Conservation (phyloP, 2,329 filamentous ascomycete species). For the Claviceps pusilla region DNA sequence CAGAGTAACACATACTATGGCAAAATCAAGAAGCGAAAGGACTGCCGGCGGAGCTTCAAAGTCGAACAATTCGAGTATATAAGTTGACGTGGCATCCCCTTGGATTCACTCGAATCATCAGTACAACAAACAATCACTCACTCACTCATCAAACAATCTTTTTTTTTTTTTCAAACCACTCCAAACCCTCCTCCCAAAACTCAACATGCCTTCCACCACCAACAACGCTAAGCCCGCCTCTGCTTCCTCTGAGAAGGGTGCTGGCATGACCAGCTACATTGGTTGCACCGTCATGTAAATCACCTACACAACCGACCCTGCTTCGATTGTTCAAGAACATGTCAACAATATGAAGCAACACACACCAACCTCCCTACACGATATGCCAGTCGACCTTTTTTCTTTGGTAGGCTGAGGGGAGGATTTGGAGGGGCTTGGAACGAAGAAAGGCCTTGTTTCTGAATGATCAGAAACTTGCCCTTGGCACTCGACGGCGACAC, state of each 20-base stretch:
- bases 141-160: background rate
- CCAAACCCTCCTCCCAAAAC: background rate
- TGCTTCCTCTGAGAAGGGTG: slow-evolving; percentile 6
- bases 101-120: background rate
- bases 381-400: background rate
- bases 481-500: slow-evolving; percentile 1
- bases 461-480: no score
- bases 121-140: background rate
- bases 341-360: background rate
- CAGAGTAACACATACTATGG: background rate
- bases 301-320: background rate
- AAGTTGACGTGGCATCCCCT: background rate
- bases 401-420: background rate
- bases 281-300: slow-evolving; percentile 23
- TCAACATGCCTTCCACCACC: slow-evolving; percentile 18
- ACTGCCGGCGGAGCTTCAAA: background rate
- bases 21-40: background rate
- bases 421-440: background rate
- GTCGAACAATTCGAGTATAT: background rate
- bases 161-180: background rate
- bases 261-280: background rate
- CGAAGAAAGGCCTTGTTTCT: background rate
- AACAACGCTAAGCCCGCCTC: slow-evolving; percentile 9
- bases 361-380: background rate
- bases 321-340: background rate